Evolutionary conservation across 768 basidiomycete genomes (phyloP), one percentile per base, ranked within the genome.

Genomic region (Leucosporidium yakuticum): DNA sequence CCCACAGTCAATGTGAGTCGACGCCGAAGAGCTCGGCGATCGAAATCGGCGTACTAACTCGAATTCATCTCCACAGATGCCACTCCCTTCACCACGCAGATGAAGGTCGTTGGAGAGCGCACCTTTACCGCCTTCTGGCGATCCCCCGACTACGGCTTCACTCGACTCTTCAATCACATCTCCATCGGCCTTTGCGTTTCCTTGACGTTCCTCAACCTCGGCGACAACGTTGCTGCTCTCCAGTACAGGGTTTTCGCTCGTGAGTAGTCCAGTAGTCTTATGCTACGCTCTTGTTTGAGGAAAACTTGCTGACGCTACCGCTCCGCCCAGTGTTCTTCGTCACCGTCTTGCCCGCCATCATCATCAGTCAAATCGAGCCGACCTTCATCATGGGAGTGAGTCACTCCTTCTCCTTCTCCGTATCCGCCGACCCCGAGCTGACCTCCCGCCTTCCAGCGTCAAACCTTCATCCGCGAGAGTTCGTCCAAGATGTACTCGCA

Each of bases 401-500:
- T 36, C 31, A 12, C 17, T 31, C 5, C 56, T 1, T 4, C 5
- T 29, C n/a, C n/a, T n/a, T n/a, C n/a, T n/a, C n/a, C n/a, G n/a
- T n/a, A n/a, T n/a, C n/a, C n/a, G n/a, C n/a, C n/a, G n/a, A n/a
- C n/a, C n/a, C n/a, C n/a, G n/a, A n/a, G n/a, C n/a, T n/a, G 53
- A 54, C 51, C 21, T 12, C 14, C 19, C 6, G n/a, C n/a, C 1
- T 23, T n/a, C 3, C 31, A 59, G 9, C 62, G 62, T 14, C 20
- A 47, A 19, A 63, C 31, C 21, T 63, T 64, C 36, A 39, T 75
- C 32, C 74, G 80, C 61, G 90, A 92, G 79, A 83, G 88, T 0
- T 88, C 87, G 1, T 88, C 88, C 79, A 84, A 88, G 65, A 92
- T 92, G 74, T 93, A 92, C 78, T 88, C 87, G 0, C 86, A 89